A percentile compares a stretch with the other conserved stretches of the same genome.
Evolutionary conservation across 164 flowering plant species (phyloP).

Genomic region (Nelumbo lutea): DNA sequence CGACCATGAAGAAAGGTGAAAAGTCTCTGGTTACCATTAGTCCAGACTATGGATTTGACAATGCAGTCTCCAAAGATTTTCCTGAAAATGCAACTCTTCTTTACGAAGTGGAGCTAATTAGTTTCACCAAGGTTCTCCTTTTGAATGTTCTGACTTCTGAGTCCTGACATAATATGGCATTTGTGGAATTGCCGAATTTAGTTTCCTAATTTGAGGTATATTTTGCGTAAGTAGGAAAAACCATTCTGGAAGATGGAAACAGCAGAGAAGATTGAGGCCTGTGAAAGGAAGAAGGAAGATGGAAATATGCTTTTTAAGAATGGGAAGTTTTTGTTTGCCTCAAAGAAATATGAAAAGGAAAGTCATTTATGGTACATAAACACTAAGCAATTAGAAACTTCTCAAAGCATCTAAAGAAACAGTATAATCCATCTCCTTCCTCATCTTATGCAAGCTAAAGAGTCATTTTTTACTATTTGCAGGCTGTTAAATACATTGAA

Average conservation of each 20-base stretch:
- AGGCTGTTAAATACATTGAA: slow-evolving; percentile 54
- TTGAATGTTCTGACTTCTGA: not conserved
- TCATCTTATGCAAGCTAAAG: not conserved
- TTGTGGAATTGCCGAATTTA: not conserved
- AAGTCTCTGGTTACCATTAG: slow-evolving; percentile 27
- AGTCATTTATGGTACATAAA: slow-evolving; percentile 5
- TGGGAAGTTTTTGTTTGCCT: slow-evolving; percentile 42
- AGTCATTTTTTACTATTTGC: slow-evolving; percentile 5
- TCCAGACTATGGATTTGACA: slow-evolving; percentile 16
- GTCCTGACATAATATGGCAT: not conserved
- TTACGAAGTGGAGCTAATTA: slow-evolving; percentile 43
- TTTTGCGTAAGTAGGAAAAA: slow-evolving; percentile 27
- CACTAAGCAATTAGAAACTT: not conserved
- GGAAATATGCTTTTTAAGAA: slow-evolving; percentile 45
- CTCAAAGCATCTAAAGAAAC: not conserved
- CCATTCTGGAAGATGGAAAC: slow-evolving; percentile 48
- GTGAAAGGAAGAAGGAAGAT: slow-evolving; percentile 42
- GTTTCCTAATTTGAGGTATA: not conserved
- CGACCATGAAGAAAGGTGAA: slow-evolving; percentile 58
- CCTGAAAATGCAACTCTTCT: slow-evolving; percentile 17
- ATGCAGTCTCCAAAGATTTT: slow-evolving; percentile 8
- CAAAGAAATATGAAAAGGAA: slow-evolving; percentile 47
- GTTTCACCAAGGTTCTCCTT: slow-evolving; percentile 38
- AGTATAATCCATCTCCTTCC: not conserved
- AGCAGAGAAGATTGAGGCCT: slow-evolving; percentile 38